These are phyloP conservation scores for Penicillium manginii DNA, from an alignment of 495 filamentous ascomycete species.

Conservation along the genomic window DNA sequence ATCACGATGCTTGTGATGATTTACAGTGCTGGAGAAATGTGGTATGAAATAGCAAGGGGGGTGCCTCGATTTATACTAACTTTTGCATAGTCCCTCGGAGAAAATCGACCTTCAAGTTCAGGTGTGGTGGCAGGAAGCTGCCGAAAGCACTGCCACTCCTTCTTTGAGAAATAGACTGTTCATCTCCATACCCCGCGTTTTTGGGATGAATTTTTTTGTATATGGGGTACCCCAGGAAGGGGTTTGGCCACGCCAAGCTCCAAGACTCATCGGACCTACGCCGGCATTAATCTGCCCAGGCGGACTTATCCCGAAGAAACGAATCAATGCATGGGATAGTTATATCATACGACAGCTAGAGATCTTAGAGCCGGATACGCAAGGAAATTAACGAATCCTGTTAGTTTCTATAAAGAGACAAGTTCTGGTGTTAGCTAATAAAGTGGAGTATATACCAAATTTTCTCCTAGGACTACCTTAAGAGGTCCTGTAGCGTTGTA, in stretches of 20 bases:
- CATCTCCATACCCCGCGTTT: neutral
- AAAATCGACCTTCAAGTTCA: neutral
- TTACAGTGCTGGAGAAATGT: neutral
- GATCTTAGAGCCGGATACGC: neutral
- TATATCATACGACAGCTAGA: neutral
- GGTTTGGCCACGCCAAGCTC: neutral
- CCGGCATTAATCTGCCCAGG: neutral
- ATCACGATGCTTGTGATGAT: neutral
- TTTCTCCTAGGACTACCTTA: too few species aligned
- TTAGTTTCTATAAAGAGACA: too few species aligned
- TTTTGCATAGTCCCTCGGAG: neutral
- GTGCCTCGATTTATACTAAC: neutral
- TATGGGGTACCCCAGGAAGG: neutral
- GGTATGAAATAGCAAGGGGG: neutral
- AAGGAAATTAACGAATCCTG: too few species aligned
- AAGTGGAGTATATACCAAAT: too few species aligned
- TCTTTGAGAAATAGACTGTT: neutral
- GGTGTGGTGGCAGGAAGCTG: neutral
- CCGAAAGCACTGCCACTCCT: too few species aligned
- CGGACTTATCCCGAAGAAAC: neutral
- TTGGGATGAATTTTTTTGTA: neutral
- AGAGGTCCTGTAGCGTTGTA: too few species aligned
- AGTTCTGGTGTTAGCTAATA: too few species aligned
- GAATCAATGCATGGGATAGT: neutral
- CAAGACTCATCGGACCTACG: neutral